Percentiles rank a stretch among this genome's conserved stretches.
These are phyloP conservation scores for Plasmodium cynomolgi DNA, from an alignment of 169 alveolate genomes.

Conservation along the genomic window DNA sequence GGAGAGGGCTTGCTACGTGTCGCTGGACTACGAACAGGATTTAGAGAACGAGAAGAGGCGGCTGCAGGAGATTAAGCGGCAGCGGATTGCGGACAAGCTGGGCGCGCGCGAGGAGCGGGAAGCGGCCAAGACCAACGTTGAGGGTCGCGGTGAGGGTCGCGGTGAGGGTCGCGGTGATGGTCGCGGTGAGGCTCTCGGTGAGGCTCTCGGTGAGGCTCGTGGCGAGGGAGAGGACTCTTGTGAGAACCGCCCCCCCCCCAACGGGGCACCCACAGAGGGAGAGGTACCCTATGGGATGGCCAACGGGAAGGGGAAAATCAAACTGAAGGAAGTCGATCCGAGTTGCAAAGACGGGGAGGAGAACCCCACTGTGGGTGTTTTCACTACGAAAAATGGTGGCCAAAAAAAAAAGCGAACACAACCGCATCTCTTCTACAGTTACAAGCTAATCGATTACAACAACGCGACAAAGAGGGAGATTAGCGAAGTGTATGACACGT, in stretches of 20 bases:
- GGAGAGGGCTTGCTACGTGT: conserved; percentile 79
- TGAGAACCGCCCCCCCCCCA: neutral
- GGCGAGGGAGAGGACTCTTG: neutral
- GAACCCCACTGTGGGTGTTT: neutral
- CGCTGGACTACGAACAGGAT: conserved; percentile 63
- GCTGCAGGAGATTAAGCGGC: conserved; percentile 24
- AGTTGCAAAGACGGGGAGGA: neutral
- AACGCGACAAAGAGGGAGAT: conserved; percentile 38
- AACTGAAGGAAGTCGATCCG: neutral
- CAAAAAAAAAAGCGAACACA: neutral
- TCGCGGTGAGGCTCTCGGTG: neutral
- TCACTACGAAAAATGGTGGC: neutral
- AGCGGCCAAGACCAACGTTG: neutral
- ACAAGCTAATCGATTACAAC: conserved; percentile 73
- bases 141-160: neutral
- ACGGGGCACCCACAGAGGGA: neutral
- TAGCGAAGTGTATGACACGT: conserved; percentile 47
- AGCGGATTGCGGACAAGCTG: conserved; percentile 2
- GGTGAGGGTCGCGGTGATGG: neutral
- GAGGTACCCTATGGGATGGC: neutral
- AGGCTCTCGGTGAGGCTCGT: neutral
- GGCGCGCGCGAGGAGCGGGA: conserved; percentile 3
- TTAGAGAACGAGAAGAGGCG: conserved; percentile 27
- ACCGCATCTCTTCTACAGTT: conserved; percentile 70
- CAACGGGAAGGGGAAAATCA: neutral